Evolutionary conservation across 257 asterid species (phyloP), one percentile per base, ranked within the genome.

Genomic region (Euphrasia confusa): DNA sequence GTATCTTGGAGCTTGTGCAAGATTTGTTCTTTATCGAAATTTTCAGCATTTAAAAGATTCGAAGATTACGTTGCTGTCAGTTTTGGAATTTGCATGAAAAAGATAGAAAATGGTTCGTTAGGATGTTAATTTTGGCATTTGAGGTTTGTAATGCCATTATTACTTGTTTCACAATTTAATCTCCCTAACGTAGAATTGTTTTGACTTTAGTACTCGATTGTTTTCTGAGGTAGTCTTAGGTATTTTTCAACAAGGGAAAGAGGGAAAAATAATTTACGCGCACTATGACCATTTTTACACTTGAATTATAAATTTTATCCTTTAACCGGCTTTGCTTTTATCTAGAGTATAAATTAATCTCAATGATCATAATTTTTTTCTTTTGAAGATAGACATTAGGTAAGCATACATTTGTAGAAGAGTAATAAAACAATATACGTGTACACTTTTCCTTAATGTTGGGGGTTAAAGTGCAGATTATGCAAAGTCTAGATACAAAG

Each of bases 1-100:
- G 13, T 1, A 27, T 54, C 30, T 45, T 10, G 64, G 58, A 61
- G 64, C 18, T 28, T 58, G 66, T 66, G 68, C 61, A 28, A 44
- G 71, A 74, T 61, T 60, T 45, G 70, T 53, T 37, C 6, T 24
- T 64, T 56, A 63, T 61, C 27, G 33, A 64, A 33, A 55, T 69
- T 58, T 44, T 57, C 47, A 69, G 69, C 63, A 10, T n/a, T 56
- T 66, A 18, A 48, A 42, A 35, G 62, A 59, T 35, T 11, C 42
- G 27, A 58, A 67, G 48, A 62, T 60, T 58, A 47, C 40, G 24
- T 42, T 54, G 14, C 60, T 54, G 55, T 55, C 30, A 37, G 68
- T 65, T 71, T 21, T 32, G 65, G 66, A 52, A 59, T 70, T 54
- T 26, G 21, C 21, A 48, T 48, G 26, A 48, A 21, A 37, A 14